A percentile compares a stretch with the other conserved stretches of the same genome.
Conservation (phyloP, 1,284 basidiomycete genomes). For the Puccinia coronata region DNA sequence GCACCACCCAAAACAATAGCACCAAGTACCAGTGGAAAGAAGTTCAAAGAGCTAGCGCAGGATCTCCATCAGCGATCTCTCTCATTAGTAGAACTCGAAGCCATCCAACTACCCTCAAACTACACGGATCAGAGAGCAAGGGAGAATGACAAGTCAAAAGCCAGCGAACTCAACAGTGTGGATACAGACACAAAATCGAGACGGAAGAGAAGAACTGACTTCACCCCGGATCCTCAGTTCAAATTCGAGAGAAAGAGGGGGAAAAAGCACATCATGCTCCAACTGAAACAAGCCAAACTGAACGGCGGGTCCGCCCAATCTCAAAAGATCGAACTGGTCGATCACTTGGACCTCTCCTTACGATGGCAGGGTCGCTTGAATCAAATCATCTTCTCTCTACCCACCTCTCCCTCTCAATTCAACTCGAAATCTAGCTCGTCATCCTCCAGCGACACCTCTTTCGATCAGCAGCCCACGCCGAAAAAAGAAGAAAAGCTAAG, state of each 20-base stretch:
- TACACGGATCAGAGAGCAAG: background rate
- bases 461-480: background rate
- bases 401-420: background rate
- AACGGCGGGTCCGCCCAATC: slow-evolving; percentile 20
- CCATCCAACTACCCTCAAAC: slow-evolving; percentile 9
- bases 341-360: slow-evolving; percentile 21
- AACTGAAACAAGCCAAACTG: slow-evolving; percentile 20
- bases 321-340: slow-evolving; percentile 18
- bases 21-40: background rate
- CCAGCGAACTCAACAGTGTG: no score
- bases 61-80: slow-evolving; percentile 13
- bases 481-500: background rate
- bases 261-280: slow-evolving; percentile 37
- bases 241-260: slow-evolving; percentile 25
- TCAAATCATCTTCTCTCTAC: background rate
- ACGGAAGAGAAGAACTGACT: slow-evolving; percentile 23
- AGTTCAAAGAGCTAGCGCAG: slow-evolving; percentile 18
- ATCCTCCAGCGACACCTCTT: background rate
- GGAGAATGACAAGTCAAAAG: background rate
- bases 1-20: background rate
- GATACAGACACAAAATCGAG: background rate
- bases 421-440: background rate
- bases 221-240: slow-evolving; percentile 25
- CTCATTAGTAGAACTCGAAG: background rate
- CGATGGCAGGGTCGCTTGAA: slow-evolving; percentile 21